These are phyloP conservation scores for Cordyceps javanica DNA, from an alignment of 2,329 filamentous ascomycete genomes.

Conservation along the genomic window DNA sequence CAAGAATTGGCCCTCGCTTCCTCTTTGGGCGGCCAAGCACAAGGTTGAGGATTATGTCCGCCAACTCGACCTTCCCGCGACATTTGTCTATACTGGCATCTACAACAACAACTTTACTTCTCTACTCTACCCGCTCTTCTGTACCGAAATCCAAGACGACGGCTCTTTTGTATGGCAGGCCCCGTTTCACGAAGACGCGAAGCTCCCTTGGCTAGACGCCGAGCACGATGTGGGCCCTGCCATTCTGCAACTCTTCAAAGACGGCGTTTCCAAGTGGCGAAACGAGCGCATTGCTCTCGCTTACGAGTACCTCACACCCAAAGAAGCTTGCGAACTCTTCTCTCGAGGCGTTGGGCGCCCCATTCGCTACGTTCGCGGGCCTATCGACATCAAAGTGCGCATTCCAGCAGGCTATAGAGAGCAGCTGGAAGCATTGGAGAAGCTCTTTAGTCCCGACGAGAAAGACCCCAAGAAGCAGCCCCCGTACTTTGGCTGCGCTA, in stretches of 20 bases:
- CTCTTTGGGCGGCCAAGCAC: conserved; percentile 89
- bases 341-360: conserved; percentile 69
- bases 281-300: conserved; percentile 72
- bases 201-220: conserved; percentile 90
- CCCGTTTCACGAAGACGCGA: conserved; percentile 83
- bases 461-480: conserved; percentile 51
- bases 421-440: conserved; percentile 68
- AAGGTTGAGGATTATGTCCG: conserved; percentile 87
- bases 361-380: conserved; percentile 70
- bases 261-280: conserved; percentile 83
- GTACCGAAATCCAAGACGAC: conserved; percentile 81
- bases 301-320: conserved; percentile 81
- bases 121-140: conserved; percentile 85
- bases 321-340: conserved; percentile 76
- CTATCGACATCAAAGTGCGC: conserved; percentile 77
- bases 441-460: conserved; percentile 47
- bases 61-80: conserved; percentile 74
- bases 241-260: conserved; percentile 90
- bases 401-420: conserved; percentile 84
- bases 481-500: conserved; percentile 55
- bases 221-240: conserved; percentile 94
- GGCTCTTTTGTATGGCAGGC: conserved; percentile 90
- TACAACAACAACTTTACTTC: conserved; percentile 99
- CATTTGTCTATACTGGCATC: conserved; percentile 93
- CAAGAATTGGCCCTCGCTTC: conserved; percentile 70